These are phyloP conservation scores for Dichotomocladium elegans DNA, from an alignment of 371 early-diverging fungal species.

Conservation along the genomic window DNA sequence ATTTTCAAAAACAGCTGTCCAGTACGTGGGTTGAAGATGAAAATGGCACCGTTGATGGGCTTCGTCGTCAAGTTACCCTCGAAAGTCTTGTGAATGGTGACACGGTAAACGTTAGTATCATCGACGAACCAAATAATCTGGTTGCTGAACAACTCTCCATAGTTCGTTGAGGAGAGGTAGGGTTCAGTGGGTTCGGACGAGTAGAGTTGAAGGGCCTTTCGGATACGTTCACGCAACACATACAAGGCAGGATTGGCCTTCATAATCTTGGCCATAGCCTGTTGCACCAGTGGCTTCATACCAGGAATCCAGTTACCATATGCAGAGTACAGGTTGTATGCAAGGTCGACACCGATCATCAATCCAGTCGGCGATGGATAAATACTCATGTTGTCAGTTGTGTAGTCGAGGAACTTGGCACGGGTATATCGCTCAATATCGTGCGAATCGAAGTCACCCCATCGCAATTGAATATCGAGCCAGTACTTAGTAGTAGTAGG, in stretches of 20 bases:
- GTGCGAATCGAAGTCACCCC: conserved; percentile 99
- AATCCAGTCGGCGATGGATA: conserved; percentile 97
- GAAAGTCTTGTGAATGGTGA: conserved; percentile 98
- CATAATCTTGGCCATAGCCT: conserved; percentile 97
- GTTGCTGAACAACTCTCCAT: conserved; percentile 95
- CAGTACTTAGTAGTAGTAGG: conserved; percentile 96
- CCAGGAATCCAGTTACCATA: conserved; percentile 98
- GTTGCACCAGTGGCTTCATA: conserved; percentile 95
- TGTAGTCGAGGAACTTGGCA: conserved; percentile 97
- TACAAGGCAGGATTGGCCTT: conserved; percentile 97
- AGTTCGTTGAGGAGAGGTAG: conserved; percentile 93
- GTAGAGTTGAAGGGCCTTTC: conserved; percentile 97
- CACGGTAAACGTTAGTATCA: conserved; percentile 99
- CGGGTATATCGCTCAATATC: conserved; percentile 98
- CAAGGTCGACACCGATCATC: conserved; percentile 96
- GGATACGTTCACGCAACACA: conserved; percentile 97
- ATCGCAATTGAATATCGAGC: conserved; percentile 97
- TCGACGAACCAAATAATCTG: conserved; percentile 99
- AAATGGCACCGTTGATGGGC: conserved; percentile 98
- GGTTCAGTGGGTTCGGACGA: conserved; percentile 99
- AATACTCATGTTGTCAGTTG: conserved; percentile 96
- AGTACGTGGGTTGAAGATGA: conserved; percentile 98
- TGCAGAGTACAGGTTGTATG: conserved; percentile 90
- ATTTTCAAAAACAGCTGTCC: conserved; percentile 99
- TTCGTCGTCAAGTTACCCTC: conserved; percentile 98